These are phyloP conservation scores for Ustilago trichophora DNA, from an alignment of 1,284 basidiomycete genomes.

Conservation along the genomic window DNA sequence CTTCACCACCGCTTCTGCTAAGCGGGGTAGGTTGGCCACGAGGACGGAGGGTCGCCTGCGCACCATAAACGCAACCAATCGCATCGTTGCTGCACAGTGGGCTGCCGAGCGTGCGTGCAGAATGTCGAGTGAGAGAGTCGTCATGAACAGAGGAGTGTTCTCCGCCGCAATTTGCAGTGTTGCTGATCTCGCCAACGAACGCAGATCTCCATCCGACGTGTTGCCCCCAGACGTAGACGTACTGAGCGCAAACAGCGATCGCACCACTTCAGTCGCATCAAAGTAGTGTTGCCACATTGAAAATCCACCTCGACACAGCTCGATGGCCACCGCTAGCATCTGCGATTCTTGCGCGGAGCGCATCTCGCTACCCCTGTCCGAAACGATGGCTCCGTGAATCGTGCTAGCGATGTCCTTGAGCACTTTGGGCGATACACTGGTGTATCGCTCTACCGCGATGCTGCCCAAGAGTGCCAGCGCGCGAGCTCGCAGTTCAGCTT, in stretches of 20 bases:
- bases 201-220: conserved; percentile 27
- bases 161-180: conserved; percentile 84
- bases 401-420: conserved; percentile 86
- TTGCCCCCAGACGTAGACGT: conserved; percentile 9
- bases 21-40: conserved; percentile 82
- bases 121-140: conserved; percentile 89
- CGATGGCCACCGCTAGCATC: conserved; percentile 77
- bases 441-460: conserved; percentile 82
- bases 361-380: conserved; percentile 29
- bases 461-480: conserved; percentile 67
- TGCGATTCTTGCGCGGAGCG: conserved; percentile 69
- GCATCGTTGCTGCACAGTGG: conserved; percentile 87
- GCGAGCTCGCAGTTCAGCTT: conserved; percentile 12
- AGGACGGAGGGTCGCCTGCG: conserved; percentile 76
- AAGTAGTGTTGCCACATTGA: conserved; percentile 92
- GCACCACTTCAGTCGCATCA: conserved; percentile 87
- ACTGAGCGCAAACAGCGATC: conserved; percentile 79
- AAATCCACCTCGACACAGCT: conserved; percentile 88
- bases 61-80: conserved; percentile 91
- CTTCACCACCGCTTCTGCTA: conserved; percentile 95
- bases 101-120: conserved; percentile 80
- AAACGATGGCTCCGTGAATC: conserved; percentile 69
- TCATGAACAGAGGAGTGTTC: conserved; percentile 92
- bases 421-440: conserved; percentile 76
- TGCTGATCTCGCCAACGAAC: conserved; percentile 74